Evolutionary conservation across 257 asterid genomes (phyloP), one percentile per base, ranked within the genome.

Genomic region (Cynanchum wilfordii): DNA sequence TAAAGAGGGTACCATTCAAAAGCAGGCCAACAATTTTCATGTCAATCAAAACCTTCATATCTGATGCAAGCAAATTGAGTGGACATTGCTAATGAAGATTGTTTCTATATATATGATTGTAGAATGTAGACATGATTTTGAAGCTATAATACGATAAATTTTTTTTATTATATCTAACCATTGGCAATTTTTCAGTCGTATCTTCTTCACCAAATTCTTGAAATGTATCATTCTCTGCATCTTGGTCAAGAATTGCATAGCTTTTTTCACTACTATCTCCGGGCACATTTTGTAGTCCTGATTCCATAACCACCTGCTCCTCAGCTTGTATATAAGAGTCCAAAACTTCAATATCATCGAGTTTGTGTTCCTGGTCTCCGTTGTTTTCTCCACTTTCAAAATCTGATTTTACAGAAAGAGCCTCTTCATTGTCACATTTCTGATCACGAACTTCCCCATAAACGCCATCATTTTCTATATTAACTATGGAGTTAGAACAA

Each of bases 81-180:
- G 29, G 4, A 29, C 38, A 13, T 12, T 24, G 30, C 24, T 62
- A 17, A 7, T 62, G 17, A 62, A 33, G 68, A 15, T 33, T 33
- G 40, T 8, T n/a, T 60, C 6, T 29, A 60, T 44, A 30, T 1
- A 4, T n/a, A n/a, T n/a, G n/a, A n/a, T n/a, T n/a, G n/a, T n/a
- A n/a, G n/a, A n/a, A n/a, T n/a, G n/a, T 17, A 64, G 40, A 7
- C 50, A 17, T 30, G 20, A 36, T 19, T n/a, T n/a, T 64, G 68
- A 64, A 3, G 29, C 49, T 49, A 36, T 7, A 64, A 64, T 9
- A 36, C 49, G 36, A 19, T 19, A 19, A 8, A 30, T n/a, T n/a
- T n/a, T n/a, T n/a, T n/a, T 24, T 9, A 58, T 30, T 30, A 30
- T 49, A 80, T 77, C 90, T 79, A 73, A 89, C 95, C 87, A n/a